Percentiles rank a stretch among this genome's conserved stretches.
Conservation (phyloP, 345 rosid genomes). For the Physaria fendleri region DNA sequence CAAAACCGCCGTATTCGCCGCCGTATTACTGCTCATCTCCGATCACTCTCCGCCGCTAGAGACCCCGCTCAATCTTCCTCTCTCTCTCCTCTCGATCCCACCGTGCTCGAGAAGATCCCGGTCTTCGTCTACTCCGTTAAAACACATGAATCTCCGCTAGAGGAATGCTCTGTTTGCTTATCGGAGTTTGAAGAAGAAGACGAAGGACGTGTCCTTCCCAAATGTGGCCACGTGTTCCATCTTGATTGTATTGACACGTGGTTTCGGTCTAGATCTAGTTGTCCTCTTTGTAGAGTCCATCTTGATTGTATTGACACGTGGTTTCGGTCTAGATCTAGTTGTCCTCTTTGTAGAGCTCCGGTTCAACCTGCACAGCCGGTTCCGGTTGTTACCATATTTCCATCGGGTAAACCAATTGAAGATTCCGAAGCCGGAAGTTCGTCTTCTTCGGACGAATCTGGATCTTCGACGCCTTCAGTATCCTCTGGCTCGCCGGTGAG, state of each 20-base stretch:
- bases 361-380: slow-evolving; percentile 30
- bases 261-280: slow-evolving; percentile 70
- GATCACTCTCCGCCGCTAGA: slow-evolving; percentile 25
- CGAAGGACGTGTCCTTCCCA: slow-evolving; percentile 58
- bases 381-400: slow-evolving; percentile 8
- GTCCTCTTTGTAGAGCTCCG: slow-evolving; percentile 79
- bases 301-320: slow-evolving; percentile 85
- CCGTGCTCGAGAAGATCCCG: slow-evolving; percentile 48
- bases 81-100: slow-evolving; percentile 40
- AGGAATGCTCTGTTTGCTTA: slow-evolving; percentile 69
- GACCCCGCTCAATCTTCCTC: slow-evolving; percentile 18
- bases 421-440: slow-evolving; percentile 30
- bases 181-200: slow-evolving; percentile 69
- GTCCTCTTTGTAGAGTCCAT: slow-evolving; percentile 91
- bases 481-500: slow-evolving; percentile 23
- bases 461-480: slow-evolving; percentile 19
- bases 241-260: slow-evolving; percentile 85
- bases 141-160: slow-evolving; percentile 15
- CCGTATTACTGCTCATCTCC: slow-evolving; percentile 28
- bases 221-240: slow-evolving; percentile 70
- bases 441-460: slow-evolving; percentile 25
- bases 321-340: slow-evolving; percentile 70
- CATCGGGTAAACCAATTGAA: slow-evolving; percentile 7
- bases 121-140: slow-evolving; percentile 37
- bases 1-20: slow-evolving; percentile 38